A percentile compares a stretch with the other conserved stretches of the same genome.
These are phyloP conservation scores for Diplodia sapinea DNA, from an alignment of 2,329 filamentous ascomycete genomes.

Conservation along the genomic window DNA sequence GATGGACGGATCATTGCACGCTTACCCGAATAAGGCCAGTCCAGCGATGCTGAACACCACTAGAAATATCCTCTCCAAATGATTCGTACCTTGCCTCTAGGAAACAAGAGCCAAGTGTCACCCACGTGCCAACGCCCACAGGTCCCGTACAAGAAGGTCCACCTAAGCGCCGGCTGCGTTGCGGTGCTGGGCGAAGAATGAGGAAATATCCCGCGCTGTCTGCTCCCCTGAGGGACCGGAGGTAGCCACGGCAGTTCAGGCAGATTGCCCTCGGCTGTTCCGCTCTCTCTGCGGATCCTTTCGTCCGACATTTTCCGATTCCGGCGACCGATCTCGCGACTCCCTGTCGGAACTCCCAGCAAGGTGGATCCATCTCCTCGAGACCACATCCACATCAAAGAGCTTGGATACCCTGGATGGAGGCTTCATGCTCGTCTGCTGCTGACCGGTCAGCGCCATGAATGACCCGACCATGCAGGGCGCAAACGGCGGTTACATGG, in stretches of 20 bases:
- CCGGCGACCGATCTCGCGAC: conserved; percentile 4
- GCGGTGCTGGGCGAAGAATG: not conserved
- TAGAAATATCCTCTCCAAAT: not conserved
- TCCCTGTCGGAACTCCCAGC: conserved; percentile 12
- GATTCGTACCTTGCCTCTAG: not conserved
- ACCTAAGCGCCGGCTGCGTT: not conserved
- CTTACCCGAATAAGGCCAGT: not conserved
- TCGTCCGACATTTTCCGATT: conserved; percentile 22
- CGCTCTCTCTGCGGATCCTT: conserved; percentile 6
- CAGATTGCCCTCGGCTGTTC: conserved; percentile 18
- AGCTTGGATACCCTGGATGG: conserved; percentile 13
- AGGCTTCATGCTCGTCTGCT: not conserved
- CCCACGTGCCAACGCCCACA: not conserved
- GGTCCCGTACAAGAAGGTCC: not conserved
- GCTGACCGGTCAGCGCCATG: conserved; percentile 12
- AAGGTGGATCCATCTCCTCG: conserved; percentile 8
- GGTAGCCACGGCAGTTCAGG: conserved; percentile 3
- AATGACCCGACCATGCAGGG: conserved; percentile 2
- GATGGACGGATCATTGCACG: conserved; percentile 8
- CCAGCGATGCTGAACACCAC: not conserved
- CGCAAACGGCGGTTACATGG: conserved; percentile 1
- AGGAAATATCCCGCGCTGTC: conserved; percentile 4
- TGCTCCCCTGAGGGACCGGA: not conserved
- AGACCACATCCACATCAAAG: conserved; percentile 10
- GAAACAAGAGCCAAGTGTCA: not conserved